Evolutionary conservation across 768 basidiomycete species (phyloP), one percentile per base, ranked within the genome.

Genomic region (Phlebiopsis gigantea): DNA sequence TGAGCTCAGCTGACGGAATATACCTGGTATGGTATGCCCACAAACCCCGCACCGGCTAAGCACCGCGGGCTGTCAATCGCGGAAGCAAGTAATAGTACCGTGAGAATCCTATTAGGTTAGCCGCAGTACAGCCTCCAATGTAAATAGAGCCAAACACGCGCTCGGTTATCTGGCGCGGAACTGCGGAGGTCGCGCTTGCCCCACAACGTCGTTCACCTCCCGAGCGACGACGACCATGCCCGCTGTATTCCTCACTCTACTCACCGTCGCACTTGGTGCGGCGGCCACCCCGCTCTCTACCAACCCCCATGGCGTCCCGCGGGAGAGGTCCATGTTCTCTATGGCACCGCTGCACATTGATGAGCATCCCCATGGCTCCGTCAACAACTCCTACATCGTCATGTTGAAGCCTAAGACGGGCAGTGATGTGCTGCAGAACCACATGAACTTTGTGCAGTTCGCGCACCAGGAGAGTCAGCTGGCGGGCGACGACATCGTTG

Each of bases 381-480:
- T 95, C 69, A 85, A 88, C 75, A 88, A 95, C 77, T 90, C 91
- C n/a, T 98, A 98, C 75, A 93, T 98, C 61, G 83, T 98, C 69
- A 80, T 93, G 68, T 78, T 98, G 61, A 93, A 91, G 79, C 78
- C 84, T 57, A 84, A 82, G 56, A 61, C 87, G 12, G 76, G 83
- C 4, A 65, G 77, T 8, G 70, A 76, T 17, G 73, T 85, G 41
- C 76, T 87, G 69, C 73, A 82, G 65, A 88, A 86, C 71, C 93
- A 96, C 69, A 72, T 93, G 71, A 86, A 87, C 69, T 85, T 89
- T 72, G 72, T 97, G 51, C 75, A 87, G 67, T 71, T 69, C n/a
- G 74, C 73, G n/a, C 84, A 87, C 39, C 77, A 82, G 49, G 68
- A 73, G 46, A 77, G 82, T 46, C 77, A 82, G 53, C 77, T 81